Evolutionary conservation across 1,284 basidiomycete species (phyloP).

Genomic region (Ustilago trichophora): DNA sequence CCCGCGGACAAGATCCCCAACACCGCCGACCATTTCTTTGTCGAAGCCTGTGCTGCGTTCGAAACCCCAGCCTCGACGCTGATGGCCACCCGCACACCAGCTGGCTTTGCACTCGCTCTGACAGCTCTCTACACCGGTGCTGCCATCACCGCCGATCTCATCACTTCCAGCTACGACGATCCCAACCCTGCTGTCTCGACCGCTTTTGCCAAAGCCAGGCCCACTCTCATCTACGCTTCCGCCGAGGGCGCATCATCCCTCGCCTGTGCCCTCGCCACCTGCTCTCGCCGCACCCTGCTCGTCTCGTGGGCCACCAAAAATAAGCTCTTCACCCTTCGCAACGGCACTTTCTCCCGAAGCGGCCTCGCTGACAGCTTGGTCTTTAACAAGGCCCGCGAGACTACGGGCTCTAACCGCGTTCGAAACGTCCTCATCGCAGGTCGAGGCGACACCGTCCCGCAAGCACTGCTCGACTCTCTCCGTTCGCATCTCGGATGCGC

Average conservation of each 20-base stretch:
- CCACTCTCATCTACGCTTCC: constrained; percentile 57
- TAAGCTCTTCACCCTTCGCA: constrained; percentile 56
- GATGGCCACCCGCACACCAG: constrained; percentile 37
- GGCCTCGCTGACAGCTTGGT: constrained; percentile 47
- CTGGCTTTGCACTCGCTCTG: constrained; percentile 53
- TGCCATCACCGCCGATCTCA: constrained; percentile 37
- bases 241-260: constrained; percentile 44
- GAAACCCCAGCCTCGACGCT: constrained; percentile 31
- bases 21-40: constrained; percentile 45
- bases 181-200: constrained; percentile 25
- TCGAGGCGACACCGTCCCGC: constrained; percentile 39
- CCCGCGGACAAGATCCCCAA: constrained; percentile 58
- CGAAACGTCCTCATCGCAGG: constrained; percentile 38
- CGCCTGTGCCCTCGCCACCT: constrained; percentile 38
- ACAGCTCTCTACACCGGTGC: constrained; percentile 60
- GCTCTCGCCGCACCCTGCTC: constrained; percentile 28
- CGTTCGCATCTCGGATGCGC: constrained; percentile 58
- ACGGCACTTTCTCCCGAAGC: constrained; percentile 40
- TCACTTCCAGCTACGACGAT: constrained; percentile 43
- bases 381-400: constrained; percentile 25
- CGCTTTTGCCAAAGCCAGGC: constrained; percentile 14
- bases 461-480: constrained; percentile 58
- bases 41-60: constrained; percentile 24
- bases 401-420: constrained; percentile 24
- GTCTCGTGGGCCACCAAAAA: constrained; percentile 18